Base-by-base conservation (phyloP, 2,329 filamentous ascomycete species). In the Cercospora sp. region DNA sequence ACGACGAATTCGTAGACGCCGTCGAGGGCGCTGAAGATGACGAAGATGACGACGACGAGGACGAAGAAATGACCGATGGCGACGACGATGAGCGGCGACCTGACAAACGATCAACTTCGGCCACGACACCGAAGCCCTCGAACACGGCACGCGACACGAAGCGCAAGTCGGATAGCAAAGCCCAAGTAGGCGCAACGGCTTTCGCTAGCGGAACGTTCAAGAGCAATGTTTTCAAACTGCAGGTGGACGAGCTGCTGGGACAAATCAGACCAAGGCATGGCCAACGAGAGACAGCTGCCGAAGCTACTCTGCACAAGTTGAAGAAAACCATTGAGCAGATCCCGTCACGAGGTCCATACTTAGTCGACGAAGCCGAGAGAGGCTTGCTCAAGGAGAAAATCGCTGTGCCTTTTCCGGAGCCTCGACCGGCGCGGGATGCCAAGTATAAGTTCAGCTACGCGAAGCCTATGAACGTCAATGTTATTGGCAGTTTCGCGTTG, bases 401-500 rank as follows among this genome's bases (percentile, higher is more conserved):
- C 67, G 80, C 83, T n/a, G 86, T 97, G 59, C 95, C 95, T 0
- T 97, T 93, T 76, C 93, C 94, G 16, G 85, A 90, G n/a, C 93
- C 93, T 18, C 88, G 85, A 61, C 94, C 94, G 1, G 83, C 87
- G 10, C 88, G 88, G 74, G 90, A 94, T 78, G 88, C 89, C 34
- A 90, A 91, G 63, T 97, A 97, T 81, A 94, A 93, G 75, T 84
- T 98, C 63, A 85, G 90, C 45, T 97, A 93, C 78, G 85, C 85
- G 57, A 90, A 88, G 76, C 94, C 95, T 2, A 81, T 87, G 7
- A 89, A 89, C 73, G 88, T 95, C 80, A 97, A 97, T 76, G 90
- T 97, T 26, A 90, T 94, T 34, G 95, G 95, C 61, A 97, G 94
- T 80, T 94, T 96, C 82, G 87, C 91, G 10, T 84, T 91, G 62